phyloP scores from a whole-genome alignment of 306 rosid species.

The Prunus davidiana region DNA sequence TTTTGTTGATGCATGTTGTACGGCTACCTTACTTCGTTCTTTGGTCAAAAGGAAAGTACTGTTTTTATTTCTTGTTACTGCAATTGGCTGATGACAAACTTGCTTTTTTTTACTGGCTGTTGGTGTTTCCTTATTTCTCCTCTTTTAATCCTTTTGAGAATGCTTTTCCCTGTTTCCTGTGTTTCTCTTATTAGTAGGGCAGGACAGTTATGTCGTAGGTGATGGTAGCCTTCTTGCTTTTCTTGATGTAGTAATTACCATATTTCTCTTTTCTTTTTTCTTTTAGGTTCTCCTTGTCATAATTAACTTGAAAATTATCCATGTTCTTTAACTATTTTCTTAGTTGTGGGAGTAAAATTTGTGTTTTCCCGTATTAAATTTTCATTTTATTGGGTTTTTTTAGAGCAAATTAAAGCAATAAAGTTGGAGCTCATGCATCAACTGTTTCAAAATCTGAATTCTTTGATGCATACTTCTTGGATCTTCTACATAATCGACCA shows the following conservation, averaged over 20 bases:
- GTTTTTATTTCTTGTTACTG: slow-evolving; percentile 8
- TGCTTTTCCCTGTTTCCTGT: neutral
- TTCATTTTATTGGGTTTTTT: neutral
- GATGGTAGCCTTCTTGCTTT: slow-evolving; percentile 26
- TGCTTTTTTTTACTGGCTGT: slow-evolving; percentile 44
- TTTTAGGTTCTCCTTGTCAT: neutral
- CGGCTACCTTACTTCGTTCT: neutral
- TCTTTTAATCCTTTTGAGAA: slow-evolving; percentile 15
- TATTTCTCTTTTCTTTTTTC: neutral
- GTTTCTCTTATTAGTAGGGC: slow-evolving; percentile 42
- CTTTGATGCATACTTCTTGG: neutral
- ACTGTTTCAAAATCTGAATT: neutral
- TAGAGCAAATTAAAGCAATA: neutral
- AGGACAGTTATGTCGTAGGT: slow-evolving; percentile 25
- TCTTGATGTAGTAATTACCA: slow-evolving; percentile 22
- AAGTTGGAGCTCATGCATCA: neutral
- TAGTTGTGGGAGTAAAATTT: neutral
- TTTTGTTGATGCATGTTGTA: slow-evolving; percentile 20
- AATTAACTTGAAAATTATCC: neutral
- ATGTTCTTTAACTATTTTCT: neutral
- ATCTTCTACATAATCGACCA: neutral
- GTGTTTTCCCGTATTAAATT: neutral
- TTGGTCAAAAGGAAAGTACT: slow-evolving; percentile 1
- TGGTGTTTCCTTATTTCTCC: slow-evolving; percentile 42
- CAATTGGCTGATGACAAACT: slow-evolving; percentile 42